Evolutionary conservation across 2,329 filamentous ascomycete species (phyloP), one percentile per base, ranked within the genome.

Genomic region (Scopulariopsis brevicaulis): DNA sequence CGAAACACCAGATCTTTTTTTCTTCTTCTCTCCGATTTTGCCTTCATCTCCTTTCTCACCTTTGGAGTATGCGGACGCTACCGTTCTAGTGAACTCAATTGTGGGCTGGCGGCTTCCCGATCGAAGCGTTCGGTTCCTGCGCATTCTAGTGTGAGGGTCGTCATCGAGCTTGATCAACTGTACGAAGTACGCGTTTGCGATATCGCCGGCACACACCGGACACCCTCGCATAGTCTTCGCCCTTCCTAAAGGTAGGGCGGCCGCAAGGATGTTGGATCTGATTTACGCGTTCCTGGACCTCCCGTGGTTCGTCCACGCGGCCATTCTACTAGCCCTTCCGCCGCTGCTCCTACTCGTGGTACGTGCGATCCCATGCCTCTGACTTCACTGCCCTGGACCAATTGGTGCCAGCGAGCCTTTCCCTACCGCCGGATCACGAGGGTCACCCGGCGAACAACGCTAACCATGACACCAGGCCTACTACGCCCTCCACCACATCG

Each of bases 401-500:
- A 32, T 32, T 8, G 4, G 28, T 32, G 28, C 28, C 28, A 32
- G 28, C 28, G 28, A 32, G 8, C 28, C 28, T 32, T 32, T 32
- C 8, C n/a, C 28, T 32, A 32, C 28, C 28, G 4, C 28, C 28
- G 28, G 8, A 8, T 32, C 28, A 32, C 28, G 28, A 32, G 8
- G 28, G 8, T 8, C 28, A 4, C 28, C 28, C 4, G 28, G 28
- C 28, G 28, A 32, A 8, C 28, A 4, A 32, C 28, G 28, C 28
- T 32, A 57, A 32, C 8, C 14, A 12, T 28, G 20, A 7, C 12
- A 24, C 14, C 10, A 57, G 55, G 48, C 40, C 48, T 57, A 57
- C 55, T 54, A 83, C 56, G 73, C 85, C 60, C 81, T 96, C 54
- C 84, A 84, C 68, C 70, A 90, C 60, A 77, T 95, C 68, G 92